Percentiles rank a stretch among this genome's conserved stretches.
These are phyloP conservation scores for Penicillium flavigenum DNA, from an alignment of 495 filamentous ascomycete genomes.

Conservation along the genomic window DNA sequence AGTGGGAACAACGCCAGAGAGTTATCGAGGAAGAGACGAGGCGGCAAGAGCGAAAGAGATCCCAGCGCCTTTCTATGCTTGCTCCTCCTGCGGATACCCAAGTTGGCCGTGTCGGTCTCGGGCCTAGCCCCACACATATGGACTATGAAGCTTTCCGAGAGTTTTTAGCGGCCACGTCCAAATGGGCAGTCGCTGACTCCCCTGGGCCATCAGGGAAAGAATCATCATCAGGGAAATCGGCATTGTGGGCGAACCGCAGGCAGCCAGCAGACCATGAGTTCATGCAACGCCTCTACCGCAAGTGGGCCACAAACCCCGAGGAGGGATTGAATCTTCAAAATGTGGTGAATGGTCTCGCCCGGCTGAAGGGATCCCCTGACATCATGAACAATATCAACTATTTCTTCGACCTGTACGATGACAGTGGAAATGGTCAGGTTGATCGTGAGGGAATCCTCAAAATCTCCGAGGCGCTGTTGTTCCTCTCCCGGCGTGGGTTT, in stretches of 20 bases:
- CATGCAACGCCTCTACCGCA: conserved; percentile 80
- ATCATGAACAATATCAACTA: conserved; percentile 97
- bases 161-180: conserved; percentile 82
- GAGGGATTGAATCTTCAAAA: conserved; percentile 81
- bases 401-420: conserved; percentile 96
- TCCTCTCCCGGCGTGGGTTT: conserved; percentile 85
- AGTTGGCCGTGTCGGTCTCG: conserved; percentile 81
- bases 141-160: conserved; percentile 95
- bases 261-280: conserved; percentile 96
- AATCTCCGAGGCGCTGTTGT: conserved; percentile 91
- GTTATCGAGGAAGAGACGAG: conserved; percentile 70
- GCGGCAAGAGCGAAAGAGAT: conserved; percentile 57
- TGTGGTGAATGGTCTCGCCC: conserved; percentile 85
- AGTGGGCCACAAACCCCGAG: conserved; percentile 78
- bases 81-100: conserved; percentile 41
- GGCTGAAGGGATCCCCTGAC: conserved; percentile 86
- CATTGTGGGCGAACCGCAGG: conserved; percentile 72
- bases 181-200: conserved; percentile 87
- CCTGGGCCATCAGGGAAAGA: conserved; percentile 59
- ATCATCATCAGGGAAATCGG: conserved; percentile 45
- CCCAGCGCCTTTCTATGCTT: conserved; percentile 47
- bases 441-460: conserved; percentile 93
- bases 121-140: conserved; percentile 86
- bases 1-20: conserved; percentile 78
- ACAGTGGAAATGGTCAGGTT: conserved; percentile 86